phyloP scores from a whole-genome alignment of 2,329 filamentous ascomycete genomes.

The Fusarium buxicola region DNA sequence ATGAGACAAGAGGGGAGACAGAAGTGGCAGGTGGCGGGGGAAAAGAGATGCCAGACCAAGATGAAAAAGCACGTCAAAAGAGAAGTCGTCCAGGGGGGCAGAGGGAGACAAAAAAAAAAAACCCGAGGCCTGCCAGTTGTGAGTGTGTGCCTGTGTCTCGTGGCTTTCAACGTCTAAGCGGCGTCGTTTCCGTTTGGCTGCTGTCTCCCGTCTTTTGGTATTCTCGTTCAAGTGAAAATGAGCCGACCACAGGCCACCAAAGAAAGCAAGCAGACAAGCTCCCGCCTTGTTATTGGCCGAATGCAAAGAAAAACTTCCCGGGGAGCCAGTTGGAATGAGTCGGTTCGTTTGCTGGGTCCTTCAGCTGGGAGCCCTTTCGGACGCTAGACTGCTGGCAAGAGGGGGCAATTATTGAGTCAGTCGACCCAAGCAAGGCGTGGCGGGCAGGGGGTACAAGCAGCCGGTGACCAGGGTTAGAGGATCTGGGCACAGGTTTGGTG shows the following conservation, averaged over 20 bases:
- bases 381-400: constrained; percentile 32
- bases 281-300: constrained; percentile 26
- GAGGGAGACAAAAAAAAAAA: constrained; percentile 30
- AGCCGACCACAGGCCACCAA: constrained; percentile 23
- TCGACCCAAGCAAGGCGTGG: constrained; percentile 36
- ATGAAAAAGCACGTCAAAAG: constrained; percentile 36
- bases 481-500: constrained; percentile 17
- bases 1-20: constrained; percentile 38
- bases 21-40: constrained; percentile 33
- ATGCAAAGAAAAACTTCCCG: constrained; percentile 10
- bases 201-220: constrained; percentile 20
- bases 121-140: constrained; percentile 31
- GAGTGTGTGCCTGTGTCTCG: constrained; percentile 11
- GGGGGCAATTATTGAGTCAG: constrained; percentile 40
- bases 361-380: constrained; percentile 34
- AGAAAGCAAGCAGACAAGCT: constrained; percentile 19
- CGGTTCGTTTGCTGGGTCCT: constrained; percentile 29
- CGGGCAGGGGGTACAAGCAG: constrained; percentile 21
- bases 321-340: constrained; percentile 25
- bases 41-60: constrained; percentile 18
- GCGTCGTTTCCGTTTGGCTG: constrained; percentile 37
- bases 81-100: constrained; percentile 15
- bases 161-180: constrained; percentile 27
- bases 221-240: constrained; percentile 14
- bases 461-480: constrained; percentile 14